A percentile compares a stretch with the other conserved stretches of the same genome.
Evolutionary conservation across 2,329 filamentous ascomycete genomes (phyloP).

Genomic region (Akanthomyces dipterigenus): DNA sequence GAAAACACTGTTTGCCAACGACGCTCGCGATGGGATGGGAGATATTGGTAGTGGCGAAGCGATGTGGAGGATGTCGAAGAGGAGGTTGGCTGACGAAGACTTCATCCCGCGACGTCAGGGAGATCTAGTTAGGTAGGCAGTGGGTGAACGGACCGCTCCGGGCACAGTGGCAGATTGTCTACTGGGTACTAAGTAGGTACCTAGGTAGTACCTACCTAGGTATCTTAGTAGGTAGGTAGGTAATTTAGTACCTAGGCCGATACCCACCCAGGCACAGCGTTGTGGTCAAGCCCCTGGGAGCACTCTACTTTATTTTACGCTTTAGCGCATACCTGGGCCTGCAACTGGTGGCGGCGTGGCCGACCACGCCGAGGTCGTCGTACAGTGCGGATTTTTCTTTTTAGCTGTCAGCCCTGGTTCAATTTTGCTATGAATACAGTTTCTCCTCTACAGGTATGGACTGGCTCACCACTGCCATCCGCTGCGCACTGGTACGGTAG

Average conservation of each 20-base stretch:
- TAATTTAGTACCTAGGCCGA: neutral
- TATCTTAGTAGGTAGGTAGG: neutral
- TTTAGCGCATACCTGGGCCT: neutral
- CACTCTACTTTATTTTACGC: neutral
- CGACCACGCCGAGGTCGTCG: neutral
- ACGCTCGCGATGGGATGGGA: neutral
- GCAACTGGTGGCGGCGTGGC: neutral
- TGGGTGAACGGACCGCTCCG: slow-evolving; percentile 12
- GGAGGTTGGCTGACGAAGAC: slow-evolving; percentile 13
- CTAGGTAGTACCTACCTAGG: neutral
- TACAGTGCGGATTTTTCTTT: neutral
- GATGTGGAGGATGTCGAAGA: slow-evolving; percentile 3
- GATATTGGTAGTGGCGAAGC: slow-evolving; percentile 2
- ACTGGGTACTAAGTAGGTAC: too few species aligned
- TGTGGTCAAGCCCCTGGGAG: neutral
- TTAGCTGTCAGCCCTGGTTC: too few species aligned
- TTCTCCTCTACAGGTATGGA: neutral
- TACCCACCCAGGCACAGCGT: neutral
- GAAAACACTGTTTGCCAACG: slow-evolving; percentile 1
- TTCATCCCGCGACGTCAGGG: slow-evolving; percentile 10
- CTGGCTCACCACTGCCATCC: neutral
- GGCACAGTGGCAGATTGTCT: neutral
- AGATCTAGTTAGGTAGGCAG: neutral
- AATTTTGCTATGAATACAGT: neutral
- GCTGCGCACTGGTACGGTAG: too few species aligned